Base-by-base conservation (phyloP, 257 asterid species). In the Solanum chmielewskii region DNA sequence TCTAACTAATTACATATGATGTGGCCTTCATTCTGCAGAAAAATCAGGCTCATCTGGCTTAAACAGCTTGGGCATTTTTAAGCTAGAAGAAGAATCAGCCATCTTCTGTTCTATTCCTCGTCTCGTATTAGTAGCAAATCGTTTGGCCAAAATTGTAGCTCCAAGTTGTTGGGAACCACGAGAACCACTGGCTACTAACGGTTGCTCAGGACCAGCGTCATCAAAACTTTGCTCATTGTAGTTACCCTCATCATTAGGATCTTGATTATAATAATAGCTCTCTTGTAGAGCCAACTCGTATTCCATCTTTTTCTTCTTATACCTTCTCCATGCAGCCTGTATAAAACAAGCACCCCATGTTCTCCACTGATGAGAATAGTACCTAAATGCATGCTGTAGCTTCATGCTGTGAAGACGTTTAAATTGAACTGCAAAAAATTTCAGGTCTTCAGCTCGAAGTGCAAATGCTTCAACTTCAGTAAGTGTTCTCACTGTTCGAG, bases 31-130 rank as follows among this genome's bases (percentile, higher is more conserved):
- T 7, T 93, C 98, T 90, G 90, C 89, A 2, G 91, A 92, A 92
- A 97, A 97, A 90, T 95, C 98, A 0, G 98, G 99, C 76, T 97
- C 98, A 29, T 94, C 94, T 1, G 99, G 99, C 91, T 95, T 97
- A 68, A 94, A 89, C 90, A 95, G 82, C 83, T 92, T 92, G 33
- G 98, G 92, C 99, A 97, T 97, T 91, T 94, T 94, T 59, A 94
- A 88, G 91, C 99, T 94, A 2, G 98, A 89, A 82, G 98, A 91
- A 8, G 94, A 27, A 23, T 91, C 95, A 11, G 91, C 88, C 5
- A 90, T 85, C 91, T 91, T 93, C 91, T 89, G 94, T 6, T 62
- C 84, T 16, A 78, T 85, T 77, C 98, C 98, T 83, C 94, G 86
- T 88, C 92, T 95, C 37, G 98, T 94, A 83, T 95, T 95, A 29